phyloP scores from a whole-genome alignment of 192 early-diverging fungal genomes.

The Coemansia sp. region DNA sequence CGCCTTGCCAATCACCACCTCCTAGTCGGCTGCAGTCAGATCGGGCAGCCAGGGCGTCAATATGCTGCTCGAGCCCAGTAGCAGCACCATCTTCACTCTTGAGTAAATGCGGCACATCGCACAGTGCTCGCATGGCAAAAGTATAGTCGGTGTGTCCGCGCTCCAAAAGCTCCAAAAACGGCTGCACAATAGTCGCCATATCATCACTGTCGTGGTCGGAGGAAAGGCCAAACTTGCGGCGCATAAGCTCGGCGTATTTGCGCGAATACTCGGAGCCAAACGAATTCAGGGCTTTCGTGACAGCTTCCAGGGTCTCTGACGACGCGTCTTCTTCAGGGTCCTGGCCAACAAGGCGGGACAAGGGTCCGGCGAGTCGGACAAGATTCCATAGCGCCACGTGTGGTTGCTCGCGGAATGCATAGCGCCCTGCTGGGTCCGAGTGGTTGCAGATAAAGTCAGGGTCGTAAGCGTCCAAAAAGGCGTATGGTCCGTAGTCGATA shows the following conservation, averaged over 20 bases:
- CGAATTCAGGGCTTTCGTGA: conserved; percentile 54
- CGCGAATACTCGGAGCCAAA: conserved; percentile 56
- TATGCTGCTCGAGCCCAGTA: conserved; percentile 22
- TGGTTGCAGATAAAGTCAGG: conserved; percentile 80
- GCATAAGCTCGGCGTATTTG: conserved; percentile 64
- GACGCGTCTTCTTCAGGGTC: conserved; percentile 19
- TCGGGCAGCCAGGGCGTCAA: conserved; percentile 14
- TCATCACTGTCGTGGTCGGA: conserved; percentile 45
- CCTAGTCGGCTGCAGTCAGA: background rate
- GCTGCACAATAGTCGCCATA: conserved; percentile 61
- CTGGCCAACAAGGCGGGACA: conserved; percentile 61
- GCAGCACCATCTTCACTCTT: conserved; percentile 3
- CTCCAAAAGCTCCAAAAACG: conserved; percentile 68
- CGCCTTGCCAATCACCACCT: background rate
- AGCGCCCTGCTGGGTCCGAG: conserved; percentile 76
- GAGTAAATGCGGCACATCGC: conserved; percentile 54
- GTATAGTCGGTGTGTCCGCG: conserved; percentile 73
- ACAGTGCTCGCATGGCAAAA: conserved; percentile 71
- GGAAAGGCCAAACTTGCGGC: conserved; percentile 60
- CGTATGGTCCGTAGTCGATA: conserved; percentile 87
- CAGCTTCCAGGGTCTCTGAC: conserved; percentile 27
- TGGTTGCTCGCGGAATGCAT: conserved; percentile 78
- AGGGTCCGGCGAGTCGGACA: conserved; percentile 64
- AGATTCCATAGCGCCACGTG: conserved; percentile 83
- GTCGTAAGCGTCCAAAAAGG: conserved; percentile 84